Evolutionary conservation across 2,329 filamentous ascomycete species (phyloP), one percentile per base, ranked within the genome.

Genomic region (Fusarium anguioides): DNA sequence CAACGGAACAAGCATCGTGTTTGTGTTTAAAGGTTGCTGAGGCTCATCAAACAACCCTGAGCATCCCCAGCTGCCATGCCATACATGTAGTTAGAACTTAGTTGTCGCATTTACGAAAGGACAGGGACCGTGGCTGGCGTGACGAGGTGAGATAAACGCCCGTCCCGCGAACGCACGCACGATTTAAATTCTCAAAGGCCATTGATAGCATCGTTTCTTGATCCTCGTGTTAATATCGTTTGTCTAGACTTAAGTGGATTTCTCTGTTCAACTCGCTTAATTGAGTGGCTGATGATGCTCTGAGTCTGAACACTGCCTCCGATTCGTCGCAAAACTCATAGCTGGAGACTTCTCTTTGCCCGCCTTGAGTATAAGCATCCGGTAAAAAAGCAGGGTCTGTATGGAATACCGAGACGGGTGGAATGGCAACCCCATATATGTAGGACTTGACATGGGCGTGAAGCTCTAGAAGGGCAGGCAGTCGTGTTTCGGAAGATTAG

Each of bases 401-500:
- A 68, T 64, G 60, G 48, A 61, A 47, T 66, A 65, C 64, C 60
- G 45, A 61, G 42, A 56, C 33, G 50, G 60, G 42, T 27, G 39
- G 56, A 64, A 59, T 46, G 46, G 45, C 17, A 44, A 24, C 23
- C 57, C 53, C 57, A 51, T 60, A 36, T 27, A 63, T 47, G 52
- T 46, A 48, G 61, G 18, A 49, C 64, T 57, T 36, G 46, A 53
- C 60, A 33, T 64, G 29, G 39, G 36, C 35, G 45, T 66, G 37
- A 47, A 27, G 44, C 64, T 70, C 51, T 65, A 52, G 60, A 33
- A 60, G 56, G 39, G 27, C 40, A 66, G 44, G 69, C 64, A 70
- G 55, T 70, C 60, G 35, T 58, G 56, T 66, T 61, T 72, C 61
- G 67, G 69, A 70, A 69, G 39, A 72, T 72, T 72, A 62, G 63